phyloP scores from a whole-genome alignment of 2,329 filamentous ascomycete species.

The Nothophoma quercina region DNA sequence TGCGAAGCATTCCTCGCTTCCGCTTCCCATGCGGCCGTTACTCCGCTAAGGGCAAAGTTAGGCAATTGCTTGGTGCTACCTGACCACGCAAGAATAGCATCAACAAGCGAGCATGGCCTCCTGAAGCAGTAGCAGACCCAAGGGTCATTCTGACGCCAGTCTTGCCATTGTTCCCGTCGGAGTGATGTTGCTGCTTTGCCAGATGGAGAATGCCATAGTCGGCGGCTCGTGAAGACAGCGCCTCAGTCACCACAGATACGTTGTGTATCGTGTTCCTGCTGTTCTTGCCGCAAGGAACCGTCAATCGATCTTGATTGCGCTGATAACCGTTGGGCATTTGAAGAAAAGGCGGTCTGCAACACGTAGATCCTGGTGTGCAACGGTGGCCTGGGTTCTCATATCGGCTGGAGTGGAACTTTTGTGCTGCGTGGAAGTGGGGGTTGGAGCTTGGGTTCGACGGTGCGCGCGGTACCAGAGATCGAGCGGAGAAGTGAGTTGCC shows the following conservation, averaged over 20 bases:
- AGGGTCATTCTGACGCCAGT: neutral
- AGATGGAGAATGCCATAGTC: neutral
- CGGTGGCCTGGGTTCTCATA: slow-evolving; percentile 8
- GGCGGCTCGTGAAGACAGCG: neutral
- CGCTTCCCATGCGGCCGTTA: neutral
- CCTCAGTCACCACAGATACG: neutral
- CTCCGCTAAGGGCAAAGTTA: neutral
- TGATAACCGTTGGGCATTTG: slow-evolving; percentile 8
- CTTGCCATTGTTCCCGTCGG: neutral
- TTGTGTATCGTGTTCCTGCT: slow-evolving; percentile 4
- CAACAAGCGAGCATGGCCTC: neutral
- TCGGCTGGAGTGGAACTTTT: slow-evolving; percentile 1
- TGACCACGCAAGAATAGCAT: neutral
- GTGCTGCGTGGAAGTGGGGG: slow-evolving; percentile 9
- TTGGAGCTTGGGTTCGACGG: neutral
- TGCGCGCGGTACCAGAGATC: slow-evolving; percentile 8
- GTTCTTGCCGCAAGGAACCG: slow-evolving; percentile 9
- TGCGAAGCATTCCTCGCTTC: slow-evolving; percentile 15
- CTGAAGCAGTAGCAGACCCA: neutral
- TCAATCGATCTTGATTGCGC: slow-evolving; percentile 12
- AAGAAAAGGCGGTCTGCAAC: slow-evolving; percentile 14
- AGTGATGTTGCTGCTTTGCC: neutral
- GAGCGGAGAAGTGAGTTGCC: slow-evolving; percentile 1
- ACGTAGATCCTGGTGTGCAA: slow-evolving; percentile 6
- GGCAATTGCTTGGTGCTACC: neutral